Percentiles rank a stretch among this genome's conserved stretches.
These are phyloP conservation scores for Scedosporium boydii DNA, from an alignment of 2,329 filamentous ascomycete genomes.

Conservation along the genomic window DNA sequence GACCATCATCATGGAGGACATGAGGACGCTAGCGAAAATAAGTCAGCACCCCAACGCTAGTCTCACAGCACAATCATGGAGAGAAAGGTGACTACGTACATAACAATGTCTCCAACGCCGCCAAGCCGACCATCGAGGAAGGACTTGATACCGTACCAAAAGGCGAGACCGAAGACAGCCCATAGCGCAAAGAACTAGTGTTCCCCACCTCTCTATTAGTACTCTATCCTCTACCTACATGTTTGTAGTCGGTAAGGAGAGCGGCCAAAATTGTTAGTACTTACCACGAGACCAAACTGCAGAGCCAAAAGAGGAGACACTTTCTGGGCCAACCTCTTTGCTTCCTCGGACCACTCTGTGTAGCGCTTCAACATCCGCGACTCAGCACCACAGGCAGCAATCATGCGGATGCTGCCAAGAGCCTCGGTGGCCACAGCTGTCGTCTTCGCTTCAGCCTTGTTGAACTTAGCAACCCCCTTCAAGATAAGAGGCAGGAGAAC, in stretches of 20 bases:
- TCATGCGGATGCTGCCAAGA: conserved; percentile 49
- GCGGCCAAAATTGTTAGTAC: conserved; percentile 5
- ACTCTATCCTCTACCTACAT: not conserved
- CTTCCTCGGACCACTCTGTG: conserved; percentile 43
- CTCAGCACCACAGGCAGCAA: conserved; percentile 54
- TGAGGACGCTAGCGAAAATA: conserved; percentile 28
- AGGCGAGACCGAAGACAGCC: conserved; percentile 44
- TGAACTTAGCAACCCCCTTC: conserved; percentile 35
- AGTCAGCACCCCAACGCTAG: conserved; percentile 7
- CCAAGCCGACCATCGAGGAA: conserved; percentile 35
- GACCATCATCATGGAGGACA: conserved; percentile 49
- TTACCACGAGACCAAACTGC: conserved; percentile 42
- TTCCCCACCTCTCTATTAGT: too few relatives aligned
- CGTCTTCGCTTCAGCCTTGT: conserved; percentile 44
- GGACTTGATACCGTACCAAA: conserved; percentile 53
- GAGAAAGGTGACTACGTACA: conserved; percentile 28
- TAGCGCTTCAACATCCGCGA: conserved; percentile 43
- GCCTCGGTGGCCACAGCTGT: conserved; percentile 52
- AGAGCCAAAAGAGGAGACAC: conserved; percentile 40
- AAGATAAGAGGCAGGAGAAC: conserved; percentile 45
- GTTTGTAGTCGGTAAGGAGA: too few relatives aligned
- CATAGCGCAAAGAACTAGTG: conserved; percentile 43
- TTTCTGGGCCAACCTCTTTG: conserved; percentile 36
- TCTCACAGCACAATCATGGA: not conserved
- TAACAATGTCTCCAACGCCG: conserved; percentile 42